A percentile compares a stretch with the other conserved stretches of the same genome.
Evolutionary conservation across 352 stramenopile genomes (phyloP).

Genomic region (Phytopythium helicoides): DNA sequence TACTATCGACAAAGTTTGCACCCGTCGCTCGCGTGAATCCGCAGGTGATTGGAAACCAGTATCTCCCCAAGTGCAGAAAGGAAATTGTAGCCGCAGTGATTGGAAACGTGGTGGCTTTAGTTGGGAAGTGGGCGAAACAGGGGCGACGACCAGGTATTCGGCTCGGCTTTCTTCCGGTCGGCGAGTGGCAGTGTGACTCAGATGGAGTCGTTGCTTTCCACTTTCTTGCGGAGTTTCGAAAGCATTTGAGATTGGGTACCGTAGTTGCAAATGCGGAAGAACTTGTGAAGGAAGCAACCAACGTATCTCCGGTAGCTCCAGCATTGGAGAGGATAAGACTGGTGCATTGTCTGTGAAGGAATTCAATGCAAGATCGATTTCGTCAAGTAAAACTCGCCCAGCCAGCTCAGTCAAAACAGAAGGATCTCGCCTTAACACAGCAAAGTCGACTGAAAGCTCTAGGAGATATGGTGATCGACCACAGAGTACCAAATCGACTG

Average conservation of each 20-base stretch:
- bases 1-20: slow-evolving; percentile 16
- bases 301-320: not conserved
- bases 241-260: slow-evolving; percentile 12
- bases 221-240: slow-evolving; percentile 37
- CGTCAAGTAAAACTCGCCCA: no score
- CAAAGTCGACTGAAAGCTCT: no score
- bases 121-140: slow-evolving; percentile 39
- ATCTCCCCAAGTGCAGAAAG: slow-evolving; percentile 36
- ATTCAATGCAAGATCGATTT: no score
- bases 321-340: no score
- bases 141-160: slow-evolving; percentile 27
- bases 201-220: slow-evolving; percentile 29
- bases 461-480: no score
- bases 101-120: slow-evolving; percentile 33
- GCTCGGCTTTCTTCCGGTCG: slow-evolving; percentile 35
- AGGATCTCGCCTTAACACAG: not conserved
- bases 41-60: slow-evolving; percentile 21
- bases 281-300: no score
- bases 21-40: slow-evolving; percentile 24
- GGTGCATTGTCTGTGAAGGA: no score
- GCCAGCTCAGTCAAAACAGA: not conserved
- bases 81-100: slow-evolving; percentile 41
- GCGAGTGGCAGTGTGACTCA: slow-evolving; percentile 47
- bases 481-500: no score
- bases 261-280: not conserved